A percentile compares a stretch with the other conserved stretches of the same genome.
These are phyloP conservation scores for Jamesozyma rosinii DNA, from an alignment of 805 yeast species.

Conservation along the genomic window DNA sequence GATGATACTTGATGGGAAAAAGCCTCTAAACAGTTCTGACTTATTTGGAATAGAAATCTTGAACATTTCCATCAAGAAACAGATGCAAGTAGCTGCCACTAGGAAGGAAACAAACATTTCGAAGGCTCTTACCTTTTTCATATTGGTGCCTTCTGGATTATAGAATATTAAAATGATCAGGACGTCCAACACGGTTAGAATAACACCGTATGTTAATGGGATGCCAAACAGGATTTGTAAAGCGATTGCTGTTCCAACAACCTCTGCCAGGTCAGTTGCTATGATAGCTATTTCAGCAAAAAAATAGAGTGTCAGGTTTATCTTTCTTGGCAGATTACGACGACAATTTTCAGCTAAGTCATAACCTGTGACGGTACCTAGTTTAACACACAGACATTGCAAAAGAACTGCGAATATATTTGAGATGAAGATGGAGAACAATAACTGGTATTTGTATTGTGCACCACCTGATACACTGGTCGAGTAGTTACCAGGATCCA, in stretches of 20 bases:
- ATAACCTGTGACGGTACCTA: conserved; percentile 89
- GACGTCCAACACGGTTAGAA: conserved; percentile 75
- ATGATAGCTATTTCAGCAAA: conserved; percentile 81
- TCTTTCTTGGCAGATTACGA: conserved; percentile 53
- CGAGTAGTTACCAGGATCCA: conserved; percentile 97
- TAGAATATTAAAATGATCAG: conserved; percentile 69
- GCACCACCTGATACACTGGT: conserved; percentile 92
- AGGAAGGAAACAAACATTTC: conserved; percentile 65
- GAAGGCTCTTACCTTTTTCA: conserved; percentile 66
- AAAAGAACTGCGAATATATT: conserved; percentile 79
- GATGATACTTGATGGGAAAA: conserved; percentile 56
- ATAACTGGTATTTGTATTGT: conserved; percentile 63
- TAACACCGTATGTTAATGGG: conserved; percentile 67
- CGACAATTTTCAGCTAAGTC: conserved; percentile 86
- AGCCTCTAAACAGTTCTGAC: conserved; percentile 50
- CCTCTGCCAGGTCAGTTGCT: conserved; percentile 90
- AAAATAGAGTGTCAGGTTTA: conserved; percentile 51
- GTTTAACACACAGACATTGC: conserved; percentile 77
- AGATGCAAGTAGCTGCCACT: conserved; percentile 64
- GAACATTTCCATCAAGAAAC: conserved; percentile 63
- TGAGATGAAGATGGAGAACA: conserved; percentile 73
- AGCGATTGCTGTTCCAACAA: conserved; percentile 86
- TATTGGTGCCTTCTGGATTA: conserved; percentile 62
- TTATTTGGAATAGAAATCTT: conserved; percentile 48
- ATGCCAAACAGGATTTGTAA: conserved; percentile 65